Conservation (phyloP, 805 yeast species). For the Yueomyces sp. region DNA sequence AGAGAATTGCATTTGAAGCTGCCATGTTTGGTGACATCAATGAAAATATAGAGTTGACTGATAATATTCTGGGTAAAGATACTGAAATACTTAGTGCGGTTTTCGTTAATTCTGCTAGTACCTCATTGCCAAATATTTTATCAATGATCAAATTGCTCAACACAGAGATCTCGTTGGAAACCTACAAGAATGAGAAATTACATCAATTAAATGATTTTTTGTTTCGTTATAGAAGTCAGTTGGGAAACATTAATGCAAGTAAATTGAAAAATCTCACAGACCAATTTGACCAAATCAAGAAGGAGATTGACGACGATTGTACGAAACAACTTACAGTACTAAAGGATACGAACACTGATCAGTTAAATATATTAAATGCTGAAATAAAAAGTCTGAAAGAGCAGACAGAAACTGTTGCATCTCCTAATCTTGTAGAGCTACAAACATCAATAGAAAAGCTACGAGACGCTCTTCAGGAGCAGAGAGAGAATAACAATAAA, state of each 20-base stretch:
- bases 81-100: constrained; percentile 36
- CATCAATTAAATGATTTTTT: constrained; percentile 40
- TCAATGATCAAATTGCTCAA: constrained; percentile 38
- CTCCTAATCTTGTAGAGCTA: too few relatives aligned
- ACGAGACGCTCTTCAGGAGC: too few relatives aligned
- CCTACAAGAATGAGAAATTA: constrained; percentile 40
- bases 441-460: too few relatives aligned
- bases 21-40: constrained; percentile 46
- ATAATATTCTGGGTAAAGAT: constrained; percentile 30
- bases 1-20: constrained; percentile 29
- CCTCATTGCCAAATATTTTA: constrained; percentile 39
- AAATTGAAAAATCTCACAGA: neutral
- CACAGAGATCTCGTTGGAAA: constrained; percentile 38
- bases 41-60: constrained; percentile 28
- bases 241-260: neutral
- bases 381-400: neutral
- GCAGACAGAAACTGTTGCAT: neutral
- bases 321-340: neutral
- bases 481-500: too few relatives aligned
- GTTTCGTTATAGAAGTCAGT: constrained; percentile 23
- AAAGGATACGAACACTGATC: neutral
- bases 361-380: neutral
- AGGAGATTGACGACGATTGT: neutral
- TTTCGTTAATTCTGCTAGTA: constrained; percentile 40
- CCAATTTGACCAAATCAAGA: neutral